A percentile compares a stretch with the other conserved stretches of the same genome.
Conservation (phyloP, 2,329 filamentous ascomycete species). For the Penicillium sp. region DNA sequence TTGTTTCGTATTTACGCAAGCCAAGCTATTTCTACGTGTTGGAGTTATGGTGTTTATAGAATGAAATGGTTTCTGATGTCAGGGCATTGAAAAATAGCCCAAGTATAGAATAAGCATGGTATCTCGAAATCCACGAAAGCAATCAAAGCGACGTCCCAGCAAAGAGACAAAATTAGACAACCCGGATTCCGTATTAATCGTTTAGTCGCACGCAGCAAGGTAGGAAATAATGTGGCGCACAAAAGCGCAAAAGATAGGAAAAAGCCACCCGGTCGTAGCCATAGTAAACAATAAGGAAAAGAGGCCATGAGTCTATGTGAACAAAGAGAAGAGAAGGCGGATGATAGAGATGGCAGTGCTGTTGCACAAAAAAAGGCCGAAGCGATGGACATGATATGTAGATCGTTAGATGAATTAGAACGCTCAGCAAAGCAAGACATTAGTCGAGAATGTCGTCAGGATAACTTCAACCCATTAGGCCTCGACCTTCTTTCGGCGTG, state of each 20-base stretch:
- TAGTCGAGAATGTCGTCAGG: constrained; percentile 5
- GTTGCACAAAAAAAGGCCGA: constrained; percentile 13
- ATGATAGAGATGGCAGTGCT: constrained; percentile 9
- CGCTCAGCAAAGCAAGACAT: constrained; percentile 24
- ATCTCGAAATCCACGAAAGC: constrained; percentile 23
- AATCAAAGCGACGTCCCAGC: constrained; percentile 7
- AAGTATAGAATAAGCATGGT: constrained; percentile 22
- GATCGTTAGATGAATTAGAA: constrained; percentile 22
- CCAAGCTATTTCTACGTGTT: not conserved
- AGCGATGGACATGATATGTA: constrained; percentile 24
- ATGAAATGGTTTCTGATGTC: constrained; percentile 12
- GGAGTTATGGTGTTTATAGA: not conserved
- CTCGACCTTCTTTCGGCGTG: constrained; percentile 31
- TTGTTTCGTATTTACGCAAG: not conserved
- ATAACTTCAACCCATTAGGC: constrained; percentile 11
- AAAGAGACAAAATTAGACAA: constrained; percentile 11
- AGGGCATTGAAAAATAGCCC: constrained; percentile 15
- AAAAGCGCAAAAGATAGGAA: constrained; percentile 7
- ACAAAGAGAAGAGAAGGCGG: not conserved
- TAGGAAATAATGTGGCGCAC: constrained; percentile 9
- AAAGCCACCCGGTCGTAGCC: constrained; percentile 18
- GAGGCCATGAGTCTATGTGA: constrained; percentile 15
- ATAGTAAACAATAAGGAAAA: constrained; percentile 5
- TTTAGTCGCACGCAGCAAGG: constrained; percentile 9
- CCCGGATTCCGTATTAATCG: constrained; percentile 16